phyloP scores from a whole-genome alignment of 192 early-diverging fungal genomes.

The Backusella tarrabulga region DNA sequence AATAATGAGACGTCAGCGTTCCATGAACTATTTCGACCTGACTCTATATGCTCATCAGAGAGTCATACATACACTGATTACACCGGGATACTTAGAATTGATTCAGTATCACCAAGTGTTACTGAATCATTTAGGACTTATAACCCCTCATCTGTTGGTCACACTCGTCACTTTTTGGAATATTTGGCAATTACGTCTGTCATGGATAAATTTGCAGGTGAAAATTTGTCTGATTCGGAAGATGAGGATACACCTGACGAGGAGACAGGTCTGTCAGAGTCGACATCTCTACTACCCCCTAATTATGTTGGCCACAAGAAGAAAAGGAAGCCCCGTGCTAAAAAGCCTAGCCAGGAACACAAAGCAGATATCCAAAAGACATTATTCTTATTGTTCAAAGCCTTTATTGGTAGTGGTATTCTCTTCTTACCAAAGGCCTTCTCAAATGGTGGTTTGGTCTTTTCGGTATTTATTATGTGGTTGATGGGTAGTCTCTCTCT shows the following conservation, averaged over 20 bases:
- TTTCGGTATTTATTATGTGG: constrained; percentile 60
- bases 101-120: constrained; percentile 3
- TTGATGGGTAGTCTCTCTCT: constrained; percentile 60
- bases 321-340: constrained; percentile 17
- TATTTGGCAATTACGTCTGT: constrained; percentile 40
- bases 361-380: constrained; percentile 39
- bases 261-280: constrained; percentile 24
- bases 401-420: constrained; percentile 77
- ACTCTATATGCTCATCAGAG: constrained; percentile 12
- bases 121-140: neutral
- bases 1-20: constrained; percentile 5
- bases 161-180: constrained; percentile 34
- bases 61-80: constrained; percentile 34
- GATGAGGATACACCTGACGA: constrained; percentile 21
- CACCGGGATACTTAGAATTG: constrained; percentile 19
- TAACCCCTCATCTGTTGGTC: neutral
- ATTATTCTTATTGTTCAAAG: constrained; percentile 52
- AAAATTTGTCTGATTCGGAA: constrained; percentile 40
- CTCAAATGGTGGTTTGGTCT: constrained; percentile 68
- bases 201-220: constrained; percentile 49
- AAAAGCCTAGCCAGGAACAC: constrained; percentile 21
- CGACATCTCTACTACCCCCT: constrained; percentile 12
- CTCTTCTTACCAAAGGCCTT: constrained; percentile 76
- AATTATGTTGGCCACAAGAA: constrained; percentile 28
- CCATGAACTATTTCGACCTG: constrained; percentile 19